Percentiles rank a stretch among this genome's conserved stretches.
Evolutionary conservation across 305 asterid genomes (phyloP).

Genomic region (Fraxinus nigra): DNA sequence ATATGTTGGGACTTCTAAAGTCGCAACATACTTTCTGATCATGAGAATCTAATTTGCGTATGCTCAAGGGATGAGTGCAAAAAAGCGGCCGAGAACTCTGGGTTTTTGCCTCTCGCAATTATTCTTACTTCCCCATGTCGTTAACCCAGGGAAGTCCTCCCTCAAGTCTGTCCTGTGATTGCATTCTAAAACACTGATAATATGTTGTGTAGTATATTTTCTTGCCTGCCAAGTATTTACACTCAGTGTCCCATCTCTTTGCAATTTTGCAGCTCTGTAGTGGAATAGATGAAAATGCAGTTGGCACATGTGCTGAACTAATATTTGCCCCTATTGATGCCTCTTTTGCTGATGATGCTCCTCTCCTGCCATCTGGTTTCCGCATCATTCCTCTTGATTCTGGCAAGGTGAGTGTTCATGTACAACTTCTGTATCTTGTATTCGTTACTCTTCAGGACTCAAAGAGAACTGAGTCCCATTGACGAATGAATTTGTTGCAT

Average conservation of each 20-base stretch:
- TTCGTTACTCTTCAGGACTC: not conserved
- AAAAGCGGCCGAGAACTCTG: not conserved
- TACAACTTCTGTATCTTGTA: not conserved
- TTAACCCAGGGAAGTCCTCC: not conserved
- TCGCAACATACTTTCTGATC: not conserved
- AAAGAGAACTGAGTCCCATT: not conserved
- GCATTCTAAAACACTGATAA: not conserved
- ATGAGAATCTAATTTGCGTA: not conserved
- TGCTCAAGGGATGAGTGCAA: not conserved
- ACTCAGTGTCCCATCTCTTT: slow-evolving; percentile 13
- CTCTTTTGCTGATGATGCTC: slow-evolving; percentile 90
- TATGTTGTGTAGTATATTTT: not conserved
- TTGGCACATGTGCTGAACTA: slow-evolving; percentile 86
- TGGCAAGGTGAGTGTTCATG: slow-evolving; percentile 55
- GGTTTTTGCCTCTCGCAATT: not conserved
- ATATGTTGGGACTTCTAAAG: not conserved
- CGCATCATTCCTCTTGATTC: slow-evolving; percentile 88
- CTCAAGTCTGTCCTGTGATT: not conserved
- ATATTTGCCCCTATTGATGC: slow-evolving; percentile 97
- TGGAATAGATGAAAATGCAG: slow-evolving; percentile 95
- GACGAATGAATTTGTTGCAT: not conserved
- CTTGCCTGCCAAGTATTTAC: not conserved
- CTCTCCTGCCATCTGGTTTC: slow-evolving; percentile 92
- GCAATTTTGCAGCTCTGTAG: slow-evolving; percentile 59
- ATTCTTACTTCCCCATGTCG: not conserved